Evolutionary conservation across 352 stramenopile species (phyloP).

Genomic region (Globisporangium uncinulatum): DNA sequence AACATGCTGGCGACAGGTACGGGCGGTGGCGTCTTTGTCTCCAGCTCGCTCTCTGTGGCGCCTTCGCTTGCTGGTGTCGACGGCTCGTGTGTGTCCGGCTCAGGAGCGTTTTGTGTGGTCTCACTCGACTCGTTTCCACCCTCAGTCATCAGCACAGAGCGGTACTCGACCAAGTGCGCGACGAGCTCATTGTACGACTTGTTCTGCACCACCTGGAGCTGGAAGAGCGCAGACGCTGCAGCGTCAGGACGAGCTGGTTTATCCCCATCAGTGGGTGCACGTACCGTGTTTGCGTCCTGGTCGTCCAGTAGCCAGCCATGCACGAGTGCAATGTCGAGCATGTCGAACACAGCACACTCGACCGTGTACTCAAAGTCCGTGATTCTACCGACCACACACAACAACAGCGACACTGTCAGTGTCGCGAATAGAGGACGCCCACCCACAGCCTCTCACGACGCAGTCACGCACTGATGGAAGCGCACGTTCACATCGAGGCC

Average conservation of each 20-base stretch:
- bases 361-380: constrained; percentile 95
- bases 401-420: constrained; percentile 6
- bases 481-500: constrained; percentile 98
- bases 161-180: constrained; percentile 91
- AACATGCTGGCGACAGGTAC: constrained; percentile 16
- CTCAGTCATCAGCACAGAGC: constrained; percentile 63
- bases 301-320: constrained; percentile 97
- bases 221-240: background rate
- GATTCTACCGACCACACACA: constrained; percentile 30
- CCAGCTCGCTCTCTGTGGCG: constrained; percentile 1
- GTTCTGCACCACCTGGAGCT: constrained; percentile 74
- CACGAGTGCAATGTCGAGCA: constrained; percentile 93
- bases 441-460: background rate
- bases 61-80: constrained; percentile 10
- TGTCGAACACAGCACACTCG: constrained; percentile 94
- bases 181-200: constrained; percentile 98
- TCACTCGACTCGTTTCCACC: constrained; percentile 16
- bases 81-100: too few species aligned
- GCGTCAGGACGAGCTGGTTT: background rate
- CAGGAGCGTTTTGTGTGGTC: background rate
- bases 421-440: background rate
- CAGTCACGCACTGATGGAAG: constrained; percentile 81
- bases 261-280: background rate
- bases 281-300: constrained; percentile 78
- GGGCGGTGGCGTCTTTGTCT: constrained; percentile 8